phyloP scores from a whole-genome alignment of 2,329 filamentous ascomycete species.

The Alternaria infectoria region DNA sequence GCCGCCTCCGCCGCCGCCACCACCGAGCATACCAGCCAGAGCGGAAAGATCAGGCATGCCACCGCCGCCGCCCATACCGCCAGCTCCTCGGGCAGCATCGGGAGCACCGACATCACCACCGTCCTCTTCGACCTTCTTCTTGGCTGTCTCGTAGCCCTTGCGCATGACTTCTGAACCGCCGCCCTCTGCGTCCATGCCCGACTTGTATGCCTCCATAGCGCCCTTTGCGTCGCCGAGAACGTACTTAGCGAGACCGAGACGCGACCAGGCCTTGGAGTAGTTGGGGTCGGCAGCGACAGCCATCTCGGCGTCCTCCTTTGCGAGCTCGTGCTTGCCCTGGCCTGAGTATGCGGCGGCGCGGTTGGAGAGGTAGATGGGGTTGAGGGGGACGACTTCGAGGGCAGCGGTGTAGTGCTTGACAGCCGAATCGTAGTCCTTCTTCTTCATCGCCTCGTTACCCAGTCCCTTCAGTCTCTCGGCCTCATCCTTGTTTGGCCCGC shows the following conservation, averaged over 20 bases:
- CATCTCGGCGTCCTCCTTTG: constrained; percentile 86
- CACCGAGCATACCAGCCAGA: constrained; percentile 63
- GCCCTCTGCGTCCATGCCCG: constrained; percentile 92
- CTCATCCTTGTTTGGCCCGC: constrained; percentile 70
- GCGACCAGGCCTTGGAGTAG: constrained; percentile 97
- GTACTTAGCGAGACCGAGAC: constrained; percentile 88
- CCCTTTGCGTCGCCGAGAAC: constrained; percentile 89
- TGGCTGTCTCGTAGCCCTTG: constrained; percentile 94
- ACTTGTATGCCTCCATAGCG: constrained; percentile 91
- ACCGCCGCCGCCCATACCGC: constrained; percentile 64
- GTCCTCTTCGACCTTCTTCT: constrained; percentile 83
- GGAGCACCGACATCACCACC: constrained; percentile 61
- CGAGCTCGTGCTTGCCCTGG: constrained; percentile 80
- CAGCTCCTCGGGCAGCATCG: constrained; percentile 39
- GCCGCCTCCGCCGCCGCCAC: constrained; percentile 64
- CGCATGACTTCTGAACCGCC: constrained; percentile 97
- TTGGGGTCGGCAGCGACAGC: constrained; percentile 85
- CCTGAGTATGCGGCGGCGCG: constrained; percentile 92
- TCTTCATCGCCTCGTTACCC: constrained; percentile 93
- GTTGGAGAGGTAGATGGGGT: constrained; percentile 97
- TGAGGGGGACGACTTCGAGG: constrained; percentile 77
- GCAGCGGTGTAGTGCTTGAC: constrained; percentile 90
- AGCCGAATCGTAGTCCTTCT: constrained; percentile 84
- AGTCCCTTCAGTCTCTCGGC: constrained; percentile 88
- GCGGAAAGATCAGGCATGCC: constrained; percentile 86